Conservation (phyloP, 257 asterid species). For the Schizonepeta tenuifolia region DNA sequence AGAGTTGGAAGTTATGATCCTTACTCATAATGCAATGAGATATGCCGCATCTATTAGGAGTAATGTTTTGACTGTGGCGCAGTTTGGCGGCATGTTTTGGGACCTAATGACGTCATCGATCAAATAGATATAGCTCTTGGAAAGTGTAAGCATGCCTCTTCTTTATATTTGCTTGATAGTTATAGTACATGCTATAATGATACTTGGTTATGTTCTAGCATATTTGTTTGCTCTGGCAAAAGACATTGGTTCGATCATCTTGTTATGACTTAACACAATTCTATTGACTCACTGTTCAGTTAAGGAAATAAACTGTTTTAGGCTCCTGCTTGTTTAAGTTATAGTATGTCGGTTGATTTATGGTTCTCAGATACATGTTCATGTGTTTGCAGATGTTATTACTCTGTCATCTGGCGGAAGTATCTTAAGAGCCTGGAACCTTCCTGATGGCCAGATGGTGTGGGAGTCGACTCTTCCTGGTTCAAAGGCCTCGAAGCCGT, state of each 20-base stretch:
- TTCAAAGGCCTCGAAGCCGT: conserved; percentile 59
- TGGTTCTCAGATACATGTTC: conserved; percentile 25
- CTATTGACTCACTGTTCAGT: neutral
- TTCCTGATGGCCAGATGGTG: conserved; percentile 99
- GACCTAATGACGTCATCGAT: conserved; percentile 73
- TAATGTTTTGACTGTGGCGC: conserved; percentile 40
- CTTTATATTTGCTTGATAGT: conserved; percentile 13
- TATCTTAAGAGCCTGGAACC: conserved; percentile 96
- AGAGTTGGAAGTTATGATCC: neutral
- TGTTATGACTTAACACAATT: neutral
- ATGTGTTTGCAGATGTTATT: conserved; percentile 71
- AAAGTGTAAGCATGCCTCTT: conserved; percentile 59
- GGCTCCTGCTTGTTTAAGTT: neutral
- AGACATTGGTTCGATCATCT: conserved; percentile 27
- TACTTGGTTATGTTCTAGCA: conserved; percentile 19
- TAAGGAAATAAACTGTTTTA: neutral
- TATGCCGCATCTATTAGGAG: conserved; percentile 4
- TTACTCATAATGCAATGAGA: neutral
- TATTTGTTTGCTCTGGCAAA: conserved; percentile 10
- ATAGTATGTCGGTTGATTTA: neutral
- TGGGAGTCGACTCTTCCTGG: conserved; percentile 89
- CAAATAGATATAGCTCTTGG: conserved; percentile 81
- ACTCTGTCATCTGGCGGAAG: conserved; percentile 87
- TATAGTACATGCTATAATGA: conserved; percentile 4
- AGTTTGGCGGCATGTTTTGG: conserved; percentile 99